Conservation (phyloP, 371 early-diverging fungal genomes). For the Antonospora locustae region DNA sequence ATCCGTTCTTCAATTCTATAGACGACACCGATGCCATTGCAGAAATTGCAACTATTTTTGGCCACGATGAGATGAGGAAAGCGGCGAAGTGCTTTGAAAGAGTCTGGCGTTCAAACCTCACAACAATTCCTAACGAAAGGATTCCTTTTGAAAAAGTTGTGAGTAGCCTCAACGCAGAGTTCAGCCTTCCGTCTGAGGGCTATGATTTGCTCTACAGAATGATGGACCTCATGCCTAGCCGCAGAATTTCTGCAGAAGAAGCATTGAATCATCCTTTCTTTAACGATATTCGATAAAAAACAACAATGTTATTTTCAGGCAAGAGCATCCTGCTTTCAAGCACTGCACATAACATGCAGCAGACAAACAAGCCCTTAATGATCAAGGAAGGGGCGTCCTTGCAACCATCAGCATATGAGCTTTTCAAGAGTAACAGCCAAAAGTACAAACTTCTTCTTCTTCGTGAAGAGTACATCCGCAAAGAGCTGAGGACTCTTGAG, state of each 20-base stretch:
- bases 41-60: constrained; percentile 75
- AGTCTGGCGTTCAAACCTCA: constrained; percentile 53
- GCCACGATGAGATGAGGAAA: constrained; percentile 62
- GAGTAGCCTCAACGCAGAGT: constrained; percentile 20
- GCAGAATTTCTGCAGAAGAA: constrained; percentile 52
- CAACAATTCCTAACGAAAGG: constrained; percentile 45
- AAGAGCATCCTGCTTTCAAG: no score
- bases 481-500: constrained; percentile 85
- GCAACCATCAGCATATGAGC: no score
- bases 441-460: constrained; percentile 81
- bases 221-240: constrained; percentile 43
- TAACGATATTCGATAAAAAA: constrained; percentile 5
- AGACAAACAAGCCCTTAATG: no score
- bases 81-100: constrained; percentile 52
- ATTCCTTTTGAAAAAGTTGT: constrained; percentile 52
- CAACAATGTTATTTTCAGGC: no score
- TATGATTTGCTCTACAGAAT: constrained; percentile 52
- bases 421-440: no score
- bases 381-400: no score
- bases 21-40: constrained; percentile 74
- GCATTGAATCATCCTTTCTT: constrained; percentile 52
- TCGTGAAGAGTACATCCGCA: constrained; percentile 94
- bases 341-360: no score
- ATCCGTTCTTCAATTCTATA: constrained; percentile 75
- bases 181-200: constrained; percentile 28